Evolutionary conservation across 371 early-diverging fungal genomes (phyloP).

Genomic region (Mortierella sp.): DNA sequence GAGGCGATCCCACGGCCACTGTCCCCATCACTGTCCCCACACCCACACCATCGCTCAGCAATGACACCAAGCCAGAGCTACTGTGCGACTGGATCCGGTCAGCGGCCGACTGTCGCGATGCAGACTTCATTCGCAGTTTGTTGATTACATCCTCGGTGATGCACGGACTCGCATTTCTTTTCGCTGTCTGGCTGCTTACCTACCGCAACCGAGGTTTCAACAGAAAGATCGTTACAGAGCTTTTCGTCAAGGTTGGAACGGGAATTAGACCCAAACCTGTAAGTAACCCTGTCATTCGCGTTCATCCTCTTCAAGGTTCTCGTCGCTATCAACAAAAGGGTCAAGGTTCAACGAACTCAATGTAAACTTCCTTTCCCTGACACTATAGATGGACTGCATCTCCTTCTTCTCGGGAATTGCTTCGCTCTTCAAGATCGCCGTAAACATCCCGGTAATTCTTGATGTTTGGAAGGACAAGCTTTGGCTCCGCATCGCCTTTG

Average conservation of each 20-base stretch:
- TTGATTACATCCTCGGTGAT: constrained; percentile 29
- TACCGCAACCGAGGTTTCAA: constrained; percentile 49
- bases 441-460: constrained; percentile 34
- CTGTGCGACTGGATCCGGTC: constrained; percentile 52
- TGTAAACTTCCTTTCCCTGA: background rate
- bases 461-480: constrained; percentile 34
- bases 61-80: background rate
- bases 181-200: constrained; percentile 38
- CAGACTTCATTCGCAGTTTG: constrained; percentile 28
- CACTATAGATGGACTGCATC: constrained; percentile 47
- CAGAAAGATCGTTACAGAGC: constrained; percentile 38
- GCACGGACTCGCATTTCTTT: constrained; percentile 35
- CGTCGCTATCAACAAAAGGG: too few species aligned
- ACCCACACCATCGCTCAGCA: background rate
- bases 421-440: constrained; percentile 31
- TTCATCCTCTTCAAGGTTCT: background rate
- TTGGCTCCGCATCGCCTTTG: constrained; percentile 46
- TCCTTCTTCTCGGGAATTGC: constrained; percentile 39
- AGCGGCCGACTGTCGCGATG: constrained; percentile 48
- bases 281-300: constrained; percentile 10
- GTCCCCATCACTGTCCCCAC: background rate
- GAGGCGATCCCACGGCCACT: too few species aligned
- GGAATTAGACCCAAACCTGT: constrained; percentile 51
- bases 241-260: constrained; percentile 31
- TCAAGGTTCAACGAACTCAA: background rate